These are phyloP conservation scores for Ensete ventricosum DNA, from an alignment of 176 grass and related monocot species.

Conservation along the genomic window DNA sequence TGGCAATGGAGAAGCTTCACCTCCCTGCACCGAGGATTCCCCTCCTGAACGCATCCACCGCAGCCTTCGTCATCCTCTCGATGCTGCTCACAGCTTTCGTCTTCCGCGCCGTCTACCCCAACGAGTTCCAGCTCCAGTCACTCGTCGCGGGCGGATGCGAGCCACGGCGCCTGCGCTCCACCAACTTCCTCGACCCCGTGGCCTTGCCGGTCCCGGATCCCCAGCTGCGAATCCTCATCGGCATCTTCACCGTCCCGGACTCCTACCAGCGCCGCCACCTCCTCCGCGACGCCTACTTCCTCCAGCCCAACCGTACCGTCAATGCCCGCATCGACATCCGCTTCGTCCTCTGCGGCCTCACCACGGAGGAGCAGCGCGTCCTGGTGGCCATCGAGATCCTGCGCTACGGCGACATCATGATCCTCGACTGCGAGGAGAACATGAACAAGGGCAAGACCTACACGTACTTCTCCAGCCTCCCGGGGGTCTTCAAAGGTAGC, in stretches of 20 bases:
- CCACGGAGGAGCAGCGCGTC: slow-evolving; percentile 30
- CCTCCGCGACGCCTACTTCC: slow-evolving; percentile 45
- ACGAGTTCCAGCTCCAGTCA: not conserved
- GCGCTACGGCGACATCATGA: slow-evolving; percentile 40
- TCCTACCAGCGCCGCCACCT: slow-evolving; percentile 51
- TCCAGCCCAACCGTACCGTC: slow-evolving; percentile 22
- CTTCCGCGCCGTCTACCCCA: not conserved
- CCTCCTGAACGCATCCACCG: not conserved
- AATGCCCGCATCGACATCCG: slow-evolving; percentile 42
- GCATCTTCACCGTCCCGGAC: slow-evolving; percentile 40
- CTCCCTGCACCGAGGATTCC: not conserved
- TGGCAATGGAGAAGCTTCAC: not conserved
- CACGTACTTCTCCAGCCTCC: slow-evolving; percentile 50
- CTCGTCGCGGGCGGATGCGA: not conserved
- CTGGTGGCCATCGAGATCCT: slow-evolving; percentile 49
- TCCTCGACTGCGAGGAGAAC: slow-evolving; percentile 51
- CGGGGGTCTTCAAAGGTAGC: slow-evolving; percentile 13
- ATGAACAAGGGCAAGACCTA: slow-evolving; percentile 38
- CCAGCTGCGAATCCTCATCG: slow-evolving; percentile 32
- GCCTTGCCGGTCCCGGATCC: not conserved
- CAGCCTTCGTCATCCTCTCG: not conserved
- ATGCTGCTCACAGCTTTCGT: not conserved
- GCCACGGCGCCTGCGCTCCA: not conserved
- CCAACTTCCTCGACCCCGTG: not conserved
- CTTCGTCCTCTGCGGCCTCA: slow-evolving; percentile 39